phyloP scores from a whole-genome alignment of 306 rosid species.

The Prunus kanzakura region DNA sequence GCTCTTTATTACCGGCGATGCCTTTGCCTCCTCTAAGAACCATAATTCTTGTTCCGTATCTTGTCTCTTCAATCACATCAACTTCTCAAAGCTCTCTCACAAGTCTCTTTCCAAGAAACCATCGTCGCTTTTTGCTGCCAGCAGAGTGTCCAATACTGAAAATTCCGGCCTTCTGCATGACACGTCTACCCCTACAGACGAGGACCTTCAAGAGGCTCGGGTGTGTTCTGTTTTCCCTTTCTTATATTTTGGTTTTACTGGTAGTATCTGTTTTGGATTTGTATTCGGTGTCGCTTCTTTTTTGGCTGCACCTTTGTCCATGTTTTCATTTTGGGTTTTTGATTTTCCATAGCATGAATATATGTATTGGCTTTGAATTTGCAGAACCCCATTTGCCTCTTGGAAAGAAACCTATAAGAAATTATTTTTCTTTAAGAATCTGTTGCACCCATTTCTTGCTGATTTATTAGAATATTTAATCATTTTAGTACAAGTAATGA shows the following conservation, averaged over 20 bases:
- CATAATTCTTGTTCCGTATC: constrained; percentile 3
- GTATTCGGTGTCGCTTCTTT: not conserved
- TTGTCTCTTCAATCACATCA: constrained; percentile 6
- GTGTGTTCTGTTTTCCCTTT: constrained; percentile 39
- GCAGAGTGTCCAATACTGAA: constrained; percentile 43
- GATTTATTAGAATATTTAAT: not conserved
- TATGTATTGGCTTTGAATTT: not conserved
- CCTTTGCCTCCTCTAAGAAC: not conserved
- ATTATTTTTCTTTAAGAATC: not conserved
- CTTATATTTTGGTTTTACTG: not conserved
- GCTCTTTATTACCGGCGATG: constrained; percentile 31
- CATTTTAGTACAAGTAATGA: not conserved
- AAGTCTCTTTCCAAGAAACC: constrained; percentile 28
- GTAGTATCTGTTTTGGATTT: not conserved
- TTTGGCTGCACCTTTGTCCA: not conserved
- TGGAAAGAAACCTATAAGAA: not conserved
- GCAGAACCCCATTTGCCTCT: constrained; percentile 1
- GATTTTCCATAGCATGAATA: not conserved
- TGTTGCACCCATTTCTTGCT: not conserved
- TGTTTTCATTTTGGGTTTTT: not conserved
- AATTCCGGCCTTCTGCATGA: constrained; percentile 38
- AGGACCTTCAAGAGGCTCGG: constrained; percentile 43
- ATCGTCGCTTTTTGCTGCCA: constrained; percentile 17
- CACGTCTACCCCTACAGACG: constrained; percentile 33
- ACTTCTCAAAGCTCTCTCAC: constrained; percentile 28